A percentile compares a stretch with the other conserved stretches of the same genome.
Conservation (phyloP, 1,139 yeast species). For the Yamadazyma spencermartinsiae region DNA sequence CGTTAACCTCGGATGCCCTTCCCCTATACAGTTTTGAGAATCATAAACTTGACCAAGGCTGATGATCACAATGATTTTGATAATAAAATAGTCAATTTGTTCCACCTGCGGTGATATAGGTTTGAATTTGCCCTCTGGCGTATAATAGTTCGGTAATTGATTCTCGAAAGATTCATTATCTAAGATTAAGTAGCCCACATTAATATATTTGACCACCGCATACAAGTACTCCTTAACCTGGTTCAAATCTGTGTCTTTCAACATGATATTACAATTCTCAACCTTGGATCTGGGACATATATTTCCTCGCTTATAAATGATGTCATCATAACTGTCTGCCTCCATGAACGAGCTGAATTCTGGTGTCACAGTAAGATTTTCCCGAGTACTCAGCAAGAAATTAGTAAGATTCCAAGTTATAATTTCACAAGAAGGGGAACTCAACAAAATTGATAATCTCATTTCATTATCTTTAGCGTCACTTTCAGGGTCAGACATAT, state of each 20-base stretch:
- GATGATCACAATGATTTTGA: constrained; percentile 23
- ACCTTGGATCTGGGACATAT: constrained; percentile 3
- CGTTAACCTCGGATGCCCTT: constrained; percentile 2
- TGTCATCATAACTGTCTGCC: constrained; percentile 23
- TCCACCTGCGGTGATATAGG: constrained; percentile 2
- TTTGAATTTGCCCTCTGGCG: constrained; percentile 11
- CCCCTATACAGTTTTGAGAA: constrained; percentile 11
- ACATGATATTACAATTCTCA: constrained; percentile 5
- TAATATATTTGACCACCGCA: constrained; percentile 22
- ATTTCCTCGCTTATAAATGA: constrained; percentile 10
- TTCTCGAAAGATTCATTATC: constrained; percentile 21
- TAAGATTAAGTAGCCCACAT: constrained; percentile 27
- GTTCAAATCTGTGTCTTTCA: constrained; percentile 3
- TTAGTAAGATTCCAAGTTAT: constrained; percentile 29
- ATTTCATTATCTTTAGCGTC: constrained; percentile 14
- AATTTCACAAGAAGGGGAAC: constrained; percentile 29
- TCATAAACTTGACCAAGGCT: constrained; percentile 27
- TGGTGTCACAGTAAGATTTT: constrained; percentile 20
- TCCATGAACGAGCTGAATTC: constrained; percentile 27
- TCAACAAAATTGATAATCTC: constrained; percentile 22
- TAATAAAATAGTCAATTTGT: constrained; percentile 19
- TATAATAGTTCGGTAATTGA: constrained; percentile 17
- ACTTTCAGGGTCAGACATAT: too few relatives aligned
- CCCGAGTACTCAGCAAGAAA: constrained; percentile 13
- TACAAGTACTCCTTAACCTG: constrained; percentile 12